phyloP scores from a whole-genome alignment of 2,329 filamentous ascomycete species.

The Trichoderma sp. region DNA sequence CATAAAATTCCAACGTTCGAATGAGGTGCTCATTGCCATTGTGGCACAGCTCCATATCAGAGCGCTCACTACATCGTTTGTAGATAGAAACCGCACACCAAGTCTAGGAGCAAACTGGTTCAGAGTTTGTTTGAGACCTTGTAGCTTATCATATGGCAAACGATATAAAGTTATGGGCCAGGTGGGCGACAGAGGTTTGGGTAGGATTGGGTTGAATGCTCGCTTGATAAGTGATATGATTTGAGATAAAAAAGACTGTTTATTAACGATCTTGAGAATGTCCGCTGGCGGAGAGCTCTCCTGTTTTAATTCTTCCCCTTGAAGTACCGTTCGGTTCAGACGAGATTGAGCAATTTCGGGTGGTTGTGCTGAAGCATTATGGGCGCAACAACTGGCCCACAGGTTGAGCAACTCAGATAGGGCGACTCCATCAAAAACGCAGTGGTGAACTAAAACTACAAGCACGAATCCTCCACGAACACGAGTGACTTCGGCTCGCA shows the following conservation, averaged over 20 bases:
- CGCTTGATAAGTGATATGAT: background rate
- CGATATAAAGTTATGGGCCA: background rate
- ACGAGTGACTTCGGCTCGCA: background rate
- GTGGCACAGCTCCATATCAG: conserved; percentile 2
- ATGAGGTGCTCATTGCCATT: background rate
- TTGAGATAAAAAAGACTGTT: background rate
- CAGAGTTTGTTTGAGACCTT: background rate
- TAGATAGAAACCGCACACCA: background rate
- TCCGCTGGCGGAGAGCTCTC: background rate
- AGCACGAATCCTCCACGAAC: background rate
- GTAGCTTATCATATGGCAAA: background rate
- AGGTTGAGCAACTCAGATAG: background rate
- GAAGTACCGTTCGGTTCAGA: background rate
- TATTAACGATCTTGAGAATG: background rate
- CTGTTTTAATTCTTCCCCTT: background rate
- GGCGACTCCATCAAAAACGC: background rate
- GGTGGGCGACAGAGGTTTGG: background rate
- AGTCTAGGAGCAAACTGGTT: background rate
- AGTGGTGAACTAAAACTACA: background rate
- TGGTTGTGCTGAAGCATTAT: background rate
- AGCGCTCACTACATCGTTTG: background rate
- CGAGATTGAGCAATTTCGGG: background rate
- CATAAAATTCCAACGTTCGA: background rate
- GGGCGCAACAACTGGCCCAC: background rate
- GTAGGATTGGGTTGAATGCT: background rate